Base-by-base conservation (phyloP, 768 basidiomycete species). In the Termitomyces sp. region DNA sequence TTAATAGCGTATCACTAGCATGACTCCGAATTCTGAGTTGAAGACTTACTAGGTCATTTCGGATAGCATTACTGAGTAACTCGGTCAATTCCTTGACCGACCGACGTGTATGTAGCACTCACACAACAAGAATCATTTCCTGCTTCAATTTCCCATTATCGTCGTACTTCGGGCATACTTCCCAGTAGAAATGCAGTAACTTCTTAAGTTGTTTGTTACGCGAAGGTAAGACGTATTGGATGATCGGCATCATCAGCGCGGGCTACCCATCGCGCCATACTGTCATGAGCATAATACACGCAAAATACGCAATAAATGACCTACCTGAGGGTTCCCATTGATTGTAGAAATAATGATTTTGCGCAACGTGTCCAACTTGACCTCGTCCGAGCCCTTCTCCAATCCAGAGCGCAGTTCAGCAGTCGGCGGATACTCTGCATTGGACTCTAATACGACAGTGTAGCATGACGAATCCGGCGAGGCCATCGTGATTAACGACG, bases 121-220 rank as follows among this genome's bases (percentile, higher is more conserved):
- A 95, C 93, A 95, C 94, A 33, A 98, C 96, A 53, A 98, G 83
- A 69, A 98, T 98, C 96, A 98, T 98, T 77, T 99, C 96, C 75
- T 98, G 97, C 81, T 96, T 98, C 64, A 98, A 75, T 75, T 98
- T 98, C 51, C 96, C 96, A 62, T 84, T 87, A 66, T 98, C 96
- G 66, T 98, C 96, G 61, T 95, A 88, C 72, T 98, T 98, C 9
- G 96, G 96, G 74, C 95, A 98, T 22, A 98, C 90, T 75, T 98
- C 92, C 92, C 92, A 94, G 71, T 95, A 94, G 69, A 93, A 94
- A 72, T 94, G 93, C 37, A 98, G 77, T 62, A 97, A 75, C 77
- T 98, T 99, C 86, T 99, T 98, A 69, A 98, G 84, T 59, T 88
- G 86, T 78, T 99, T 98, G 77, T 91, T 94, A 70, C 87, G 86